Evolutionary conservation across 2,329 filamentous ascomycete species (phyloP).

Genomic region (Claviceps sp.): DNA sequence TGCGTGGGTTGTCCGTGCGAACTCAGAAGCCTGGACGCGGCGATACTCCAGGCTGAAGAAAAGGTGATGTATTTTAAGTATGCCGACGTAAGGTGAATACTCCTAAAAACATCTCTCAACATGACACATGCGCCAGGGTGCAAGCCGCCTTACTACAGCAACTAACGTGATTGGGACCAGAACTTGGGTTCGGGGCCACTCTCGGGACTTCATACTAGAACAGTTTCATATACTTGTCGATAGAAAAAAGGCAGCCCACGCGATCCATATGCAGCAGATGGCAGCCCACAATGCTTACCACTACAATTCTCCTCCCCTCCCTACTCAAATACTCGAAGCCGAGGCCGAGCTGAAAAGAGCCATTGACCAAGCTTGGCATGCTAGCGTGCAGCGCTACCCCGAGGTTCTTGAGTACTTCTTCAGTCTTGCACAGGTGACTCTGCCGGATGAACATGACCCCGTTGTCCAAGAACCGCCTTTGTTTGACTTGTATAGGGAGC

Average conservation of each 20-base stretch:
- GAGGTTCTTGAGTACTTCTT: slow-evolving; percentile 76
- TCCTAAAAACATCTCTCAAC: neutral
- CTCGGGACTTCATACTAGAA: slow-evolving; percentile 54
- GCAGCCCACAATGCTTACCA: slow-evolving; percentile 41
- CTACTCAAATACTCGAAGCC: slow-evolving; percentile 48
- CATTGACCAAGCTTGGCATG: slow-evolving; percentile 68
- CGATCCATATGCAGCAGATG: slow-evolving; percentile 41
- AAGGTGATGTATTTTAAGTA: slow-evolving; percentile 51
- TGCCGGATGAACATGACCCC: slow-evolving; percentile 49
- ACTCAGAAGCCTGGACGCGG: slow-evolving; percentile 48
- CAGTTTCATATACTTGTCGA: slow-evolving; percentile 50
- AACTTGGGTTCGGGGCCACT: slow-evolving; percentile 49
- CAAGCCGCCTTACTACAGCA: neutral
- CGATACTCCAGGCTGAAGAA: slow-evolving; percentile 48
- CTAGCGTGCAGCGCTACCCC: slow-evolving; percentile 61
- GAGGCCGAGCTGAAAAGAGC: slow-evolving; percentile 55
- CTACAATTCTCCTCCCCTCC: slow-evolving; percentile 44
- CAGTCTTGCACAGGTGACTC: slow-evolving; percentile 50
- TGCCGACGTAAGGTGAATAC: slow-evolving; percentile 46
- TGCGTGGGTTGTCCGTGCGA: slow-evolving; percentile 50
- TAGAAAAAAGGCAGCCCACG: slow-evolving; percentile 44
- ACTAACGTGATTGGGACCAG: slow-evolving; percentile 23
- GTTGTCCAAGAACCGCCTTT: slow-evolving; percentile 47
- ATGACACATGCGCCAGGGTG: neutral
- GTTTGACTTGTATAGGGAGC: slow-evolving; percentile 34